phyloP scores from a whole-genome alignment of 2,329 filamentous ascomycete genomes.

The Botrytis sinoallii region DNA sequence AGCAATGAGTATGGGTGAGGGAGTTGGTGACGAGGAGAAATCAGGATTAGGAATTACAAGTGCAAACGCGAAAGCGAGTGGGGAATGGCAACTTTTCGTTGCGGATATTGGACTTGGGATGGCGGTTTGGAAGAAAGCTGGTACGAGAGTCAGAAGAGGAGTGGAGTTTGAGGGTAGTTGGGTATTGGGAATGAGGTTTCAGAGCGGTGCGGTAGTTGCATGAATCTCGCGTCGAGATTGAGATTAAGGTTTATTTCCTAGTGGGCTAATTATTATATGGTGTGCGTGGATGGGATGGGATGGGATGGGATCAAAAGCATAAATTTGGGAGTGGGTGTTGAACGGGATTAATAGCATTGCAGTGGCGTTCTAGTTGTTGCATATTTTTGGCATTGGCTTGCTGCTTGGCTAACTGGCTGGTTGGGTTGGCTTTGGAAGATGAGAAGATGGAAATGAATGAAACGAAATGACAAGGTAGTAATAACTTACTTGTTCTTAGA shows the following conservation, averaged over 20 bases:
- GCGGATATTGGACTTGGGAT: constrained; percentile 84
- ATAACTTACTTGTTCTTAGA: background rate
- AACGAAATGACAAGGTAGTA: background rate
- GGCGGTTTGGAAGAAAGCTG: constrained; percentile 80
- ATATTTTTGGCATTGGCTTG: background rate
- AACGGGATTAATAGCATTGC: constrained; percentile 3
- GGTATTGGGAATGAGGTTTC: constrained; percentile 65
- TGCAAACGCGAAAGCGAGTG: constrained; percentile 22
- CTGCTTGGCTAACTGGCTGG: constrained; percentile 1
- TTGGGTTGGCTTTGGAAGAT: background rate
- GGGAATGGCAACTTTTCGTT: constrained; percentile 73
- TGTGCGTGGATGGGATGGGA: background rate
- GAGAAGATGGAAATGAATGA: background rate
- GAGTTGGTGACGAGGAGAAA: constrained; percentile 34
- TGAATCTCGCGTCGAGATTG: background rate
- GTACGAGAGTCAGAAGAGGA: constrained; percentile 75
- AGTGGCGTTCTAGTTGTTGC: constrained; percentile 6
- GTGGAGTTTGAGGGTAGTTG: constrained; percentile 87
- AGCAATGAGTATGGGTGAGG: constrained; percentile 50
- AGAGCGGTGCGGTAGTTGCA: constrained; percentile 25
- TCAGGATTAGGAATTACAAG: constrained; percentile 14
- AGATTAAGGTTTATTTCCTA: background rate
- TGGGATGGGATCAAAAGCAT: constrained; percentile 7
- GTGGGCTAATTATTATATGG: background rate
- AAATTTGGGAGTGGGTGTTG: background rate